phyloP scores from a whole-genome alignment of 345 rosid genomes.

The Eutrema yunnanense region DNA sequence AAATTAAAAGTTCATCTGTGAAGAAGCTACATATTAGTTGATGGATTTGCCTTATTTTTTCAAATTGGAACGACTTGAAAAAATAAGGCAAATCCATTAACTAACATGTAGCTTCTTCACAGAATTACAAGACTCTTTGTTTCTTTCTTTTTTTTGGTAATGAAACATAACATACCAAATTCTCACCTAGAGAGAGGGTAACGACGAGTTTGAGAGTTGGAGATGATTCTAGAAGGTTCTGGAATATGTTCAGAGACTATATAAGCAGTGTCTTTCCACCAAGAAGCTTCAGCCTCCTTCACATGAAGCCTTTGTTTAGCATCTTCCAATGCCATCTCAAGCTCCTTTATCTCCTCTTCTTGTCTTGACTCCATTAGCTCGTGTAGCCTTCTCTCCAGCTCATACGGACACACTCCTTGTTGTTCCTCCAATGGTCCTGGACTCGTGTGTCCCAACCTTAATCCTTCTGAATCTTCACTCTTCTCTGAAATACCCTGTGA shows the following conservation, averaged over 20 bases:
- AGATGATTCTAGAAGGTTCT: conserved; percentile 26
- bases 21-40: too few relatives aligned
- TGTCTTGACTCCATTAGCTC: conserved; percentile 60
- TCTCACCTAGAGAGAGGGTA: conserved; percentile 24
- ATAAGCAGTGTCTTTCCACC: conserved; percentile 78
- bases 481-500: background rate
- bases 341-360: conserved; percentile 59
- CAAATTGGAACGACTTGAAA: background rate
- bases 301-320: conserved; percentile 40
- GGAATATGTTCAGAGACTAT: conserved; percentile 40
- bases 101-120: background rate
- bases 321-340: conserved; percentile 46
- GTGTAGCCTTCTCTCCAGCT: conserved; percentile 61
- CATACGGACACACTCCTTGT: conserved; percentile 46
- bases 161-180: background rate
- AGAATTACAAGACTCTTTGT: background rate
- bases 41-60: too few relatives aligned
- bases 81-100: background rate
- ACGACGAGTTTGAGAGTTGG: conserved; percentile 3
- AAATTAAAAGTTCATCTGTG: too few relatives aligned
- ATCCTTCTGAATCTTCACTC: background rate
- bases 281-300: conserved; percentile 58
- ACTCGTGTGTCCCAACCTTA: background rate
- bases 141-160: background rate
- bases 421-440: conserved; percentile 8